Evolutionary conservation across 2,329 filamentous ascomycete genomes (phyloP).

Genomic region (Arthrobotrys pseudoclavata): DNA sequence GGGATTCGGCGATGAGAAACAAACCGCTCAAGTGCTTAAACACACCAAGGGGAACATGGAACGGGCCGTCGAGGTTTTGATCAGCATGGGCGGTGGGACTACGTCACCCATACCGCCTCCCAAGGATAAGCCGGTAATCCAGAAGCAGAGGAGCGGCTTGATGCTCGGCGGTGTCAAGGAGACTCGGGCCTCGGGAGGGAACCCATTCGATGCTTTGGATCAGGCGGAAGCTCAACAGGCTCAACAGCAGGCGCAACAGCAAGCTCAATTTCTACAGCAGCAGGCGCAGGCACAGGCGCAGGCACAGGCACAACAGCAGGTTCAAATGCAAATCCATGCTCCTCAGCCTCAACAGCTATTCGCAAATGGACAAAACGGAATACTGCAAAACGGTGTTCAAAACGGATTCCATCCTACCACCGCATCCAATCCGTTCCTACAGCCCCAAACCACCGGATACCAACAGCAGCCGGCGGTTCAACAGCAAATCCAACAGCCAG

Average conservation of each 20-base stretch:
- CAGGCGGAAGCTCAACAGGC: conserved; percentile 65
- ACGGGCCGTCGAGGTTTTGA: conserved; percentile 84
- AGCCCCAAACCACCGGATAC: conserved; percentile 50
- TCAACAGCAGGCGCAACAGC: conserved; percentile 53
- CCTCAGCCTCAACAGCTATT: conserved; percentile 45
- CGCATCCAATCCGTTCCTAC: conserved; percentile 53
- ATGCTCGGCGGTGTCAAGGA: conserved; percentile 59
- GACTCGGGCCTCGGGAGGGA: conserved; percentile 59
- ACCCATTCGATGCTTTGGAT: conserved; percentile 66
- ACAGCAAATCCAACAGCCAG: conserved; percentile 48
- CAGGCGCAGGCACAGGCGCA: conserved; percentile 50
- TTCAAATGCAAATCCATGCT: conserved; percentile 31
- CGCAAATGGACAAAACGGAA: conserved; percentile 47
- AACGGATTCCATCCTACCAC: conserved; percentile 38
- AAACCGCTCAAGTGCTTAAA: conserved; percentile 84
- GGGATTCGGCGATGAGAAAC: conserved; percentile 87
- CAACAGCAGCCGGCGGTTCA: conserved; percentile 44
- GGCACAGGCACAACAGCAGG: conserved; percentile 30
- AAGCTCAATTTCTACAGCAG: conserved; percentile 33
- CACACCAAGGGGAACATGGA: conserved; percentile 87
- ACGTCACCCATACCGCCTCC: conserved; percentile 71
- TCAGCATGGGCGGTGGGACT: conserved; percentile 76
- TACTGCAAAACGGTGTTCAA: conserved; percentile 48
- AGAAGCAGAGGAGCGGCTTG: conserved; percentile 62
- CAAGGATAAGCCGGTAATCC: conserved; percentile 65